These are phyloP conservation scores for Olyra latifolia DNA, from an alignment of 176 grass and related monocot species.

Conservation along the genomic window DNA sequence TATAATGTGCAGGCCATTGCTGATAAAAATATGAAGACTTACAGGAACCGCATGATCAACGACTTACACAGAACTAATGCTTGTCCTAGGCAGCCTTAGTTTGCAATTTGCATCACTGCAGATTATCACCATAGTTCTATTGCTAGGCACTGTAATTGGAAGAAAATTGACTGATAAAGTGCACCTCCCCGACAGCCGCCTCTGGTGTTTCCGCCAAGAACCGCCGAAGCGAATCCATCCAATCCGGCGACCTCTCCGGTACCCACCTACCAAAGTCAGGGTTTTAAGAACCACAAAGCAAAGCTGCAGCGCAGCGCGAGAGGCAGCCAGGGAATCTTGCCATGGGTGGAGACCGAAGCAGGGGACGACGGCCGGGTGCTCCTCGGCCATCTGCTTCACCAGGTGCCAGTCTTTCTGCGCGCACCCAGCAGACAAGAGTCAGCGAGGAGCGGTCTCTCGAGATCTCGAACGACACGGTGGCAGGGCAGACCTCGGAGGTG, in stretches of 20 bases:
- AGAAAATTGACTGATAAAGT: neutral
- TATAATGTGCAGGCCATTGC: neutral
- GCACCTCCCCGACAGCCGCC: conserved; percentile 85
- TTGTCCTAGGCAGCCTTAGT: neutral
- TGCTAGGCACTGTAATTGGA: neutral
- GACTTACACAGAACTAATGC: neutral
- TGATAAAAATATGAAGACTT: neutral
- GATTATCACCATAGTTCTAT: neutral
- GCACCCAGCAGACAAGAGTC: neutral
- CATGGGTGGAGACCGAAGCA: conserved; percentile 89
- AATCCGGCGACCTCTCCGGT: conserved; percentile 70
- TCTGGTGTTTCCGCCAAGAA: conserved; percentile 57
- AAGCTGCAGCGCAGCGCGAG: neutral
- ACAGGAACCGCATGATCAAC: neutral
- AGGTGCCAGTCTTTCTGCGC: conserved; percentile 72
- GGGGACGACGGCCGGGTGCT: conserved; percentile 66
- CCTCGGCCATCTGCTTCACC: conserved; percentile 76
- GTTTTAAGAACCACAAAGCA: neutral
- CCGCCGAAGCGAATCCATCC: conserved; percentile 49
- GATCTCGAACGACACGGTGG: neutral
- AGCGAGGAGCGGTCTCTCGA: neutral
- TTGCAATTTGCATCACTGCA: neutral
- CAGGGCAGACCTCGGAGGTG: conserved; percentile 54
- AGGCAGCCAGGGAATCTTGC: conserved; percentile 20
- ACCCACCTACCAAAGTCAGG: conserved; percentile 57